phyloP scores from a whole-genome alignment of 2,329 filamentous ascomycete genomes.

The Fusarium dimerum region DNA sequence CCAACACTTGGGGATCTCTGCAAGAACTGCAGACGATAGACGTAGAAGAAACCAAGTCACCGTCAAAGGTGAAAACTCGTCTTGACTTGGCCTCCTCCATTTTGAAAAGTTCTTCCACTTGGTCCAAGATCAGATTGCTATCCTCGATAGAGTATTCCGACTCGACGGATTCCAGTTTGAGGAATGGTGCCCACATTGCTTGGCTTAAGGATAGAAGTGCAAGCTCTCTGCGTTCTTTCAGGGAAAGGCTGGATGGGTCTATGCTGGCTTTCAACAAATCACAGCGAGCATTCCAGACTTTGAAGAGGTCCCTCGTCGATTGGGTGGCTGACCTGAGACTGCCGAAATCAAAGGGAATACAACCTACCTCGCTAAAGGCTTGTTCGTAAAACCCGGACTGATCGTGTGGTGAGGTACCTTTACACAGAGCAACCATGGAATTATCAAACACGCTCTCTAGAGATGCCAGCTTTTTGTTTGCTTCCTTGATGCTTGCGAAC shows the following conservation, averaged over 20 bases:
- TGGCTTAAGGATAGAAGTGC: background rate
- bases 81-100: background rate
- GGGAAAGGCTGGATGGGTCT: background rate
- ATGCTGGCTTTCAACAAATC: background rate
- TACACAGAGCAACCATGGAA: background rate
- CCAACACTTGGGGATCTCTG: background rate
- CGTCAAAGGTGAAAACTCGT: background rate
- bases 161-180: background rate
- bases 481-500: background rate
- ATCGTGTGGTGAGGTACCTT: too few relatives aligned
- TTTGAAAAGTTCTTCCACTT: background rate
- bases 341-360: background rate
- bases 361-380: too few relatives aligned
- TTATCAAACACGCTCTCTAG: background rate
- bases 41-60: slow-evolving; percentile 1
- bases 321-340: background rate
- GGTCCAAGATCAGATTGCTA: background rate
- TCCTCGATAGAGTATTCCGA: background rate
- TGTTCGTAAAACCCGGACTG: background rate
- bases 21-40: slow-evolving; percentile 13
- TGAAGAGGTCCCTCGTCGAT: background rate
- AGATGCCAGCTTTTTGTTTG: background rate
- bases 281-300: background rate
- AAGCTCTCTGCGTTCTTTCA: background rate
- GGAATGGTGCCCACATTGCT: background rate